phyloP scores from a whole-genome alignment of 192 early-diverging fungal species.

The Coemansia sp. region DNA sequence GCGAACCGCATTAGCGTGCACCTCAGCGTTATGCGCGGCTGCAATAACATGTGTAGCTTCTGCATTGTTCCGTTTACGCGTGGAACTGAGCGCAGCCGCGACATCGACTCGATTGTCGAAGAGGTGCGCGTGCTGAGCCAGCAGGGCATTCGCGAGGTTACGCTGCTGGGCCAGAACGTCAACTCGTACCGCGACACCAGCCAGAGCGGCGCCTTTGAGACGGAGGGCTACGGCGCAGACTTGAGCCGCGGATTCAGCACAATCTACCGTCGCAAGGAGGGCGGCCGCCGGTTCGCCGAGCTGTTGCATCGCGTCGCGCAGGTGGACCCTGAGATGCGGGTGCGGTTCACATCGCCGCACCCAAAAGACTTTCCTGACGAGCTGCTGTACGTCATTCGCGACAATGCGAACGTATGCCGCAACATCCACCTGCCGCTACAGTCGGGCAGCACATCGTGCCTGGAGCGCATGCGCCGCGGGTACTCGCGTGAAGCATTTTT shows the following conservation, averaged over 20 bases:
- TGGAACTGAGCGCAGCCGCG: slow-evolving; percentile 70
- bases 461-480: slow-evolving; percentile 74
- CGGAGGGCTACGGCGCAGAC: slow-evolving; percentile 46
- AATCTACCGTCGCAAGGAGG: slow-evolving; percentile 73
- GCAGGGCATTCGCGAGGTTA: slow-evolving; percentile 67
- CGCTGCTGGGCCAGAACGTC: slow-evolving; percentile 77
- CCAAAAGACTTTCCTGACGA: slow-evolving; percentile 80
- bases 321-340: slow-evolving; percentile 72
- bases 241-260: slow-evolving; percentile 69
- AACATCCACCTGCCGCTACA: slow-evolving; percentile 74
- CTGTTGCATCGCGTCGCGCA: slow-evolving; percentile 66
- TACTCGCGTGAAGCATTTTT: slow-evolving; percentile 72
- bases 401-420: slow-evolving; percentile 68
- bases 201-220: slow-evolving; percentile 54
- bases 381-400: slow-evolving; percentile 65
- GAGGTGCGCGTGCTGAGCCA: slow-evolving; percentile 63
- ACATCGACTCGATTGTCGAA: slow-evolving; percentile 66
- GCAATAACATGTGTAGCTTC: slow-evolving; percentile 82
- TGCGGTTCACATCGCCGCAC: slow-evolving; percentile 77
- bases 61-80: slow-evolving; percentile 79
- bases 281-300: slow-evolving; percentile 73
- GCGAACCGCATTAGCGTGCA: slow-evolving; percentile 66
- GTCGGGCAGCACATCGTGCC: slow-evolving; percentile 64
- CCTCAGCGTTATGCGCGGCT: slow-evolving; percentile 75
- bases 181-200: slow-evolving; percentile 75